Evolutionary conservation across 306 rosid genomes (phyloP).

Genomic region (Pterocarpus macrocarpus): DNA sequence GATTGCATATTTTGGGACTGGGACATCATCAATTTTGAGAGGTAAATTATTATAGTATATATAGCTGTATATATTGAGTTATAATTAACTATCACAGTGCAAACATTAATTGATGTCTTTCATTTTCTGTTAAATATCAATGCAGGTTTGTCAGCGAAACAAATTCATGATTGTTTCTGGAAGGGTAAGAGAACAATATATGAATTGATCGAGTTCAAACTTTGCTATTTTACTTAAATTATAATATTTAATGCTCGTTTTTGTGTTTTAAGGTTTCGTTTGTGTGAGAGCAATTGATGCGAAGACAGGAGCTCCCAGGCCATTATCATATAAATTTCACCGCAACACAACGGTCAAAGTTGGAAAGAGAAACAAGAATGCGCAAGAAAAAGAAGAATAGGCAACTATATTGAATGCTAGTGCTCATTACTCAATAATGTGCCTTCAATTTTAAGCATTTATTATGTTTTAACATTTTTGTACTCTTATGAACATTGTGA

Average conservation of each 20-base stretch:
- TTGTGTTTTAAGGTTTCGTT: conserved; percentile 52
- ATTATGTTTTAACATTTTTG: too few relatives aligned
- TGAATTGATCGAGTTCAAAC: not conserved
- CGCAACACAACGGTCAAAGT: conserved; percentile 21
- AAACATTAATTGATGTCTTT: not conserved
- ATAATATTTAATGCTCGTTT: not conserved
- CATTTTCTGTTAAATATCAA: not conserved
- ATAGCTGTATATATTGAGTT: not conserved
- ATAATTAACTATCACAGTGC: not conserved
- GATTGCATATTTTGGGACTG: conserved; percentile 63
- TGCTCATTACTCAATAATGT: too few relatives aligned
- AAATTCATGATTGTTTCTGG: conserved; percentile 47
- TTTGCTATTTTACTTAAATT: not conserved
- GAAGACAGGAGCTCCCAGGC: conserved; percentile 48
- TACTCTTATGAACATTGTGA: too few relatives aligned
- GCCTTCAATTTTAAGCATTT: too few relatives aligned
- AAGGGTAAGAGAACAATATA: conserved; percentile 51
- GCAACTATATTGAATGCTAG: not conserved
- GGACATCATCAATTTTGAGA: conserved; percentile 52
- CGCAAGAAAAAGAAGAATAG: not conserved
- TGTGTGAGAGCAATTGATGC: conserved; percentile 68
- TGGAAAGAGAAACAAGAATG: conserved; percentile 11
- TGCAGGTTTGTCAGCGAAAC: conserved; percentile 45
- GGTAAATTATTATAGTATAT: conserved; percentile 46
- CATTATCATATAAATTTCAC: conserved; percentile 50